Evolutionary conservation across 257 asterid genomes (phyloP).

Genomic region (Ilex aquifolium): DNA sequence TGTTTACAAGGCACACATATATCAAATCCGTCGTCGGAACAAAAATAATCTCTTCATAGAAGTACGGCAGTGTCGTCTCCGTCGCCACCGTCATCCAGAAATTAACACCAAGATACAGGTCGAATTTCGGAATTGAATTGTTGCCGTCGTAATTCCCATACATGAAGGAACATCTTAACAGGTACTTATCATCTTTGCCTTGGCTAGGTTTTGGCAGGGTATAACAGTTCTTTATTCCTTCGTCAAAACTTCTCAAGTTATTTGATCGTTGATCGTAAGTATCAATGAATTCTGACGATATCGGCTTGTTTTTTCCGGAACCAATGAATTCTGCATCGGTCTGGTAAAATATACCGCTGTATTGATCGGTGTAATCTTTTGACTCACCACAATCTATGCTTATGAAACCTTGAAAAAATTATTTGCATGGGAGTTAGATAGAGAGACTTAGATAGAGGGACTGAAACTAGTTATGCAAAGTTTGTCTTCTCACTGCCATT

Average conservation of each 20-base stretch:
- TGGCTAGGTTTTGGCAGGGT: too few relatives aligned
- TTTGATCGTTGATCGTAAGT: not conserved
- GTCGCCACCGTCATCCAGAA: not conserved
- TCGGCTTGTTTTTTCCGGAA: not conserved
- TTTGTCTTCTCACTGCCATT: too few relatives aligned
- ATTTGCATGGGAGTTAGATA: too few relatives aligned
- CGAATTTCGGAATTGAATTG: not conserved
- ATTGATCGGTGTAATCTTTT: too few relatives aligned
- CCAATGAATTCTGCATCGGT: not conserved
- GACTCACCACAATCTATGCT: too few relatives aligned
- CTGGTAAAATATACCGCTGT: not conserved
- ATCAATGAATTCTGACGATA: not conserved
- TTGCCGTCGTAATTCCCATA: not conserved
- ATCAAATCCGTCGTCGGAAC: not conserved
- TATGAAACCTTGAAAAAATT: too few relatives aligned
- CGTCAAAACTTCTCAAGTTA: not conserved
- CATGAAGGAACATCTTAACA: too few relatives aligned
- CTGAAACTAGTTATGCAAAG: too few relatives aligned
- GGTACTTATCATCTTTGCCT: too few relatives aligned
- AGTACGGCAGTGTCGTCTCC: not conserved
- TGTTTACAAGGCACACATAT: not conserved
- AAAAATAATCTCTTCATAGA: not conserved
- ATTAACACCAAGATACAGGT: not conserved
- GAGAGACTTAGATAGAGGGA: too few relatives aligned
- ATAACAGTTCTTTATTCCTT: not conserved